Evolutionary conservation across 2,329 filamentous ascomycete genomes (phyloP).

Genomic region (Nothopassalora personata): DNA sequence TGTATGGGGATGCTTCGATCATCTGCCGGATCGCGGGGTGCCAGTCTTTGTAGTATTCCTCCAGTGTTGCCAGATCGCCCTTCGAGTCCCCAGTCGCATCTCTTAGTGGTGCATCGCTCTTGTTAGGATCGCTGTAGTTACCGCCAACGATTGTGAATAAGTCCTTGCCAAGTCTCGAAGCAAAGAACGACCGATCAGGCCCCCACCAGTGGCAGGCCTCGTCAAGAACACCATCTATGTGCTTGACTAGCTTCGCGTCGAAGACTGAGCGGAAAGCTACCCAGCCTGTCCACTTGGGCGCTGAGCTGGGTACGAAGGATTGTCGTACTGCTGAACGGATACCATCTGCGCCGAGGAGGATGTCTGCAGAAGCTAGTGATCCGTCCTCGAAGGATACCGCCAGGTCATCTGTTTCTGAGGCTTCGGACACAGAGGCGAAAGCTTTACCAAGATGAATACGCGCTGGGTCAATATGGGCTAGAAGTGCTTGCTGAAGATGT

Average conservation of each 20-base stretch:
- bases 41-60: constrained; percentile 16
- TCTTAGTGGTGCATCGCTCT: constrained; percentile 7
- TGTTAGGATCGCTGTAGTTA: constrained; percentile 15
- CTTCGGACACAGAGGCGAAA: constrained; percentile 17
- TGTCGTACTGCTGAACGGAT: constrained; percentile 33
- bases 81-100: constrained; percentile 14
- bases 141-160: constrained; percentile 33
- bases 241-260: constrained; percentile 30
- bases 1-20: constrained; percentile 30
- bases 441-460: constrained; percentile 32
- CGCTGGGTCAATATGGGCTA: constrained; percentile 29
- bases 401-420: constrained; percentile 16
- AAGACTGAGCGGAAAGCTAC: constrained; percentile 37
- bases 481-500: constrained; percentile 34
- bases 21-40: constrained; percentile 34
- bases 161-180: constrained; percentile 25
- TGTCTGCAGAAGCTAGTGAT: constrained; percentile 26
- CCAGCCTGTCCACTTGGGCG: constrained; percentile 36
- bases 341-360: constrained; percentile 36
- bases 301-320: constrained; percentile 27
- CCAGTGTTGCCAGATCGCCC: constrained; percentile 6
- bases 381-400: constrained; percentile 31
- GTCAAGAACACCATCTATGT: constrained; percentile 31
- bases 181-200: constrained; percentile 29
- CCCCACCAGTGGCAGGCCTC: constrained; percentile 35